Conservation (phyloP, 176 grass and related monocot species). For the Zoysia japonica region DNA sequence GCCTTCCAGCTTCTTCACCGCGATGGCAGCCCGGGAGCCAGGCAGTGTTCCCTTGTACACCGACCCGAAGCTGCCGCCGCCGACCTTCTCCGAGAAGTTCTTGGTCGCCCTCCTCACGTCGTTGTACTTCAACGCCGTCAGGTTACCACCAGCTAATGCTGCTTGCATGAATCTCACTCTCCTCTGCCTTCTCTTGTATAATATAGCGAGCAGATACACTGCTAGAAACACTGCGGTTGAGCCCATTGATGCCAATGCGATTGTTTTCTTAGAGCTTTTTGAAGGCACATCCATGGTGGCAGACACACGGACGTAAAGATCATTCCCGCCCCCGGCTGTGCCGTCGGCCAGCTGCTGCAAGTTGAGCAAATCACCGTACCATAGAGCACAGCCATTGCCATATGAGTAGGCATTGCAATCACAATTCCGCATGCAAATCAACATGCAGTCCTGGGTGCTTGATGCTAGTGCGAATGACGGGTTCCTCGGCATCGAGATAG, state of each 20-base stretch:
- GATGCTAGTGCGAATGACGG: background rate
- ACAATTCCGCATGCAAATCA: slow-evolving; percentile 48
- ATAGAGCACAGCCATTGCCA: slow-evolving; percentile 35
- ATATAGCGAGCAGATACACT: background rate
- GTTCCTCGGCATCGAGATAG: slow-evolving; percentile 19
- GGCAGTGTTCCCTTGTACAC: slow-evolving; percentile 47
- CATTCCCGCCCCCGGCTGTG: background rate
- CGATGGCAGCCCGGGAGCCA: background rate
- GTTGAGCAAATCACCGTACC: slow-evolving; percentile 45
- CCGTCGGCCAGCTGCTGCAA: slow-evolving; percentile 6
- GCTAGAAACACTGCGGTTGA: background rate
- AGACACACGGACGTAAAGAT: slow-evolving; percentile 47
- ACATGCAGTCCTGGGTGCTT: slow-evolving; percentile 32
- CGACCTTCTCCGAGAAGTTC: slow-evolving; percentile 56
- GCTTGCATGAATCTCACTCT: background rate
- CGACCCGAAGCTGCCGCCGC: slow-evolving; percentile 51
- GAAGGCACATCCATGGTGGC: slow-evolving; percentile 17
- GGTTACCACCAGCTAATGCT: slow-evolving; percentile 13
- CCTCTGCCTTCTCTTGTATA: slow-evolving; percentile 6
- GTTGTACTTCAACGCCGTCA: slow-evolving; percentile 35
- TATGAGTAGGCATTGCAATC: slow-evolving; percentile 52
- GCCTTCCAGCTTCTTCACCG: slow-evolving; percentile 56
- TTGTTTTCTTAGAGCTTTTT: background rate
- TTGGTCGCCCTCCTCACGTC: slow-evolving; percentile 48
- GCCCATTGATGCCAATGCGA: background rate